Evolutionary conservation across 2,329 filamentous ascomycete species (phyloP).

Genomic region (Pestalotiopsis sp.): DNA sequence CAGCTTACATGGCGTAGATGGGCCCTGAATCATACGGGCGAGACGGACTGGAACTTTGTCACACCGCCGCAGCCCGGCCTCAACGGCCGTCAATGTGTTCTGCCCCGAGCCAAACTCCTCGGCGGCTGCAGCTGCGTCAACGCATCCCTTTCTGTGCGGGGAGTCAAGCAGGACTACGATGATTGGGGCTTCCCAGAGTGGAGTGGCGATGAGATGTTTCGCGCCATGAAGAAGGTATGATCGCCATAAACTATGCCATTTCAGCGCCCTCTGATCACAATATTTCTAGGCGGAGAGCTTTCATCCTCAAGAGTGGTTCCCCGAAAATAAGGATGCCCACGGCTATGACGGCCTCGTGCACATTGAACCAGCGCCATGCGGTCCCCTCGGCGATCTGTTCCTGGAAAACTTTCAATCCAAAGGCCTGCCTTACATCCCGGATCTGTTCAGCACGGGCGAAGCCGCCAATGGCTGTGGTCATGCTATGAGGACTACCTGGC

Average conservation of each 20-base stretch:
- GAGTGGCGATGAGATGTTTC: not conserved
- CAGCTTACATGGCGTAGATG: conserved; percentile 26
- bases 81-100: conserved; percentile 46
- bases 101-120: conserved; percentile 51
- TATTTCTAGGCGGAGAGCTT: not conserved
- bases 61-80: conserved; percentile 41
- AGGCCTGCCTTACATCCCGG: not conserved
- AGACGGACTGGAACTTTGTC: conserved; percentile 54
- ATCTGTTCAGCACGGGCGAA: not conserved
- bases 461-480: not conserved
- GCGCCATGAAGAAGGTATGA: not conserved
- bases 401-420: not conserved
- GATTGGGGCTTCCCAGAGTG: conserved; percentile 59
- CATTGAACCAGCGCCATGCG: not conserved
- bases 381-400: not conserved
- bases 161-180: conserved; percentile 48
- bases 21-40: conserved; percentile 48
- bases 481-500: not conserved
- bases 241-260: not conserved
- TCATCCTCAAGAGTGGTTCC: not conserved
- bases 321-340: not conserved
- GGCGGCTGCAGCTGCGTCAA: conserved; percentile 53
- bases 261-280: not conserved
- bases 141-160: conserved; percentile 51
- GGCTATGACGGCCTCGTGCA: not conserved